Base-by-base conservation (phyloP, 1,139 yeast species). In the Kurtzmaniella quercitrusa region DNA sequence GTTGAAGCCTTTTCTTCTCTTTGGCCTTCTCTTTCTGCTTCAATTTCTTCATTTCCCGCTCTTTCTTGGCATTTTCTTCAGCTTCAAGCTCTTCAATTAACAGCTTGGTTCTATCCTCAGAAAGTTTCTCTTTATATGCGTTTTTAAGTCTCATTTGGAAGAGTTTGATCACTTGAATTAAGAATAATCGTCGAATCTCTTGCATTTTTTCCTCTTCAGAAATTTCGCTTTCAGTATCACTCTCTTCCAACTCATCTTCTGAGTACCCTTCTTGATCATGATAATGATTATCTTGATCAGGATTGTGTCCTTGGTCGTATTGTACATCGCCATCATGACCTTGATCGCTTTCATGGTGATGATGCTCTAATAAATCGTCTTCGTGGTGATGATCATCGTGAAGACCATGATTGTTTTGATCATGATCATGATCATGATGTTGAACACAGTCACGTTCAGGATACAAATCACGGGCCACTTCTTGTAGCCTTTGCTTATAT, bases 51-150 rank as follows among this genome's bases (percentile, higher is more conserved):
- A 80, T 78, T 59, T 85, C 93, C 40, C 80, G 80, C 51, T 84
- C 90, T 56, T 78, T 80, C 57, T 81, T 77, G 25, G 82, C 79
- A 41, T 75, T 73, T 52, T 81, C 86, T 60, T 86, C 95, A 16
- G 84, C 88, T 48, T 86, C 95, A 40, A 88, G 74, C 58, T 88
- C 96, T 55, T 81, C 89, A 49, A 87, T 77, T 49, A 85, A 77
- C 60, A 73, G 80, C 54, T 77, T 80, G 43, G 87, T 85, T 44
- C 89, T 75, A 54, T 85, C 94, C 49, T 81, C 82, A 2, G 94
- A 84, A 15, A 85, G 75, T 49, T 81, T 81, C 51, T 83, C 90
- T 48, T 84, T 83, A 59, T 83, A 85, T 21, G 90, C 89, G 46
- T 71, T 76, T 58, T 85, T 73, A 37, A 89, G 79, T 44, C 89